These are phyloP conservation scores for Cystoderma amianthinum DNA, from an alignment of 768 basidiomycete species.

Conservation along the genomic window DNA sequence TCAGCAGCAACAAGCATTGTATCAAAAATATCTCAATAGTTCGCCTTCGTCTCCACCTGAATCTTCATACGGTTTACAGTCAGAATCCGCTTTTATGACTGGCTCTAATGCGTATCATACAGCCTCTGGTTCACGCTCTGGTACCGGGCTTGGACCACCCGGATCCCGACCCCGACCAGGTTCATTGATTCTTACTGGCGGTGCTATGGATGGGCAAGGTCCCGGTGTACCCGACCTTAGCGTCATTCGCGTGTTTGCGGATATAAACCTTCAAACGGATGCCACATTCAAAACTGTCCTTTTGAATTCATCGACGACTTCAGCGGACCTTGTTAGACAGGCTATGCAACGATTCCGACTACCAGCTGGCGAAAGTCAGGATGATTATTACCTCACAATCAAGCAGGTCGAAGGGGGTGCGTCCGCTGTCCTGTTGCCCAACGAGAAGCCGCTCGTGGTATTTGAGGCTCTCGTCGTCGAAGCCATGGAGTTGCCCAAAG, in stretches of 20 bases:
- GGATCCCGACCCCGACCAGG: slow-evolving; percentile 63
- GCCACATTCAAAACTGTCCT: slow-evolving; percentile 98
- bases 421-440: slow-evolving; percentile 61
- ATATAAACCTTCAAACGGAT: slow-evolving; percentile 83
- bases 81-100: slow-evolving; percentile 61
- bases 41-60: slow-evolving; percentile 76
- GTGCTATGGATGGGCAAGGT: slow-evolving; percentile 54
- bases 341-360: slow-evolving; percentile 93
- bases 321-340: slow-evolving; percentile 81
- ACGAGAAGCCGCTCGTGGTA: slow-evolving; percentile 80
- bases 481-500: slow-evolving; percentile 75
- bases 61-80: slow-evolving; percentile 70
- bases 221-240: slow-evolving; percentile 74
- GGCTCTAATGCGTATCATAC: slow-evolving; percentile 15
- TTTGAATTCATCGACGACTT: slow-evolving; percentile 80
- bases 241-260: slow-evolving; percentile 95
- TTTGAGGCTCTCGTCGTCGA: slow-evolving; percentile 84
- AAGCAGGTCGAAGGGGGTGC: slow-evolving; percentile 90
- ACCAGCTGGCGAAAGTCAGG: slow-evolving; percentile 49
- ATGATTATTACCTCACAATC: slow-evolving; percentile 83
- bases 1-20: slow-evolving; percentile 81
- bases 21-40: slow-evolving; percentile 84
- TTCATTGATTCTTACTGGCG: slow-evolving; percentile 63
- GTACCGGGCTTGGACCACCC: slow-evolving; percentile 44
- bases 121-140: slow-evolving; percentile 30